Evolutionary conservation across 371 early-diverging fungal species (phyloP), one percentile per base, ranked within the genome.

Genomic region (Parasitella parasitica): DNA sequence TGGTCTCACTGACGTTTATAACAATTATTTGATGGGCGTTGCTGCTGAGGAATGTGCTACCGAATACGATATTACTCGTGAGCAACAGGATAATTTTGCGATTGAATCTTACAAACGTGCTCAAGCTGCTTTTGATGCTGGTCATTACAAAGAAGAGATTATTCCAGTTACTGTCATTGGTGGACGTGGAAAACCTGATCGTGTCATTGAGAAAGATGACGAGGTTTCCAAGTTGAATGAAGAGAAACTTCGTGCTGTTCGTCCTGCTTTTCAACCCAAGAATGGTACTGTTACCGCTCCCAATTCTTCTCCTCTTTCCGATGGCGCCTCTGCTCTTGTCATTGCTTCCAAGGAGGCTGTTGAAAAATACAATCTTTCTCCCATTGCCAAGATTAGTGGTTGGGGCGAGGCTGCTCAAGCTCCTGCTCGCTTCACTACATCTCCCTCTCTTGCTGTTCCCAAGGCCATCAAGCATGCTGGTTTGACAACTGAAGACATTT

Each of bases 201-300:
- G 84, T 60, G 81, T 89, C n/a, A 80, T 95, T 58, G 82, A 81
- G 15, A 66, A 79, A 16, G 94, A 93, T 74, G 97, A 98, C 57
- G 93, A 94, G 67, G 78, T 83, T 18, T 62, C 78, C 35, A 92
- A 93, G 74, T 68, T 86, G 51, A 83, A 86, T 64, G 85, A 84
- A 64, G 78, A 78, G 28, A 97, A 96, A 81, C 81, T 99, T 39
- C 86, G 90, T 61, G 82, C 88, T 54, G 87, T 97, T 54, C 91
- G 91, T 64, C 94, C 97, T 22, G 95, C 94, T 20, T 99, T 99
- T 86, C 82, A 86, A 57, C 72, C 88, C 38, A 86, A 87, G 63
- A 87, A 90, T 20, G 94, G 94, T 59, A 91, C 97, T 15, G 96
- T 97, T 58, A 97, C 99, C 39, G 96, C 99, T 8, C 95, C 96